Evolutionary conservation across 192 early-diverging fungal genomes (phyloP), one percentile per base, ranked within the genome.

Genomic region (Coemansia sp.): DNA sequence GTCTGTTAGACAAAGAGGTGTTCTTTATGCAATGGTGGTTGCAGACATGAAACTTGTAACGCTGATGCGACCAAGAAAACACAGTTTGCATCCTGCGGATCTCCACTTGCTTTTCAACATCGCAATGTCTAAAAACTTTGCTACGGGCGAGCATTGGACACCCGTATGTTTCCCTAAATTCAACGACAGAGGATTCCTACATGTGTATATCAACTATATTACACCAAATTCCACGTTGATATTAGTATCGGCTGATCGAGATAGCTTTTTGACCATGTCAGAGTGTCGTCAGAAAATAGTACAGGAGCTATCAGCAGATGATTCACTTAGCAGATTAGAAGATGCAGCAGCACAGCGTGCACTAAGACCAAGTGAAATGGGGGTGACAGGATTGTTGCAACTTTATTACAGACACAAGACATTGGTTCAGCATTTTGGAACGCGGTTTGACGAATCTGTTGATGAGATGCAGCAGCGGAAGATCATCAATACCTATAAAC

Each of bases 151-250:
- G 71, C 85, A 85, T 20, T 98, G 95, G 93, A 91, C 85, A 1
- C 95, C 95, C 17, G 77, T 98, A 15, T 98, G 95, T 54, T 80
- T 95, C n/a, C 93, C 95, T 27, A 82, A 81, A 49, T 89, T 94
- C 75, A 90, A 95, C 69, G 79, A 81, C 49, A 77, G 85, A 50
- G 90, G 86, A 13, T 98, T 94, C 65, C 59, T 98, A 25, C 85
- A 95, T 52, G 86, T 85, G 1, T 95, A 95, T 47, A 81, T 95
- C 15, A 87, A 78, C 50, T 94, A 89, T 59, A 78, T 95, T 20
- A 80, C 80, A 2, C 66, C 78, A 0, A 81, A 86, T n/a, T 69
- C 88, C 6, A 87, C 84, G 37, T 63, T 95, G 6, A 64, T 92
- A 0, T 60, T 90, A 35, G 80, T 93, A 13, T 87, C 85, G 10